phyloP scores from a whole-genome alignment of 1,139 yeast genomes.

The Geotrichum histeridarum region DNA sequence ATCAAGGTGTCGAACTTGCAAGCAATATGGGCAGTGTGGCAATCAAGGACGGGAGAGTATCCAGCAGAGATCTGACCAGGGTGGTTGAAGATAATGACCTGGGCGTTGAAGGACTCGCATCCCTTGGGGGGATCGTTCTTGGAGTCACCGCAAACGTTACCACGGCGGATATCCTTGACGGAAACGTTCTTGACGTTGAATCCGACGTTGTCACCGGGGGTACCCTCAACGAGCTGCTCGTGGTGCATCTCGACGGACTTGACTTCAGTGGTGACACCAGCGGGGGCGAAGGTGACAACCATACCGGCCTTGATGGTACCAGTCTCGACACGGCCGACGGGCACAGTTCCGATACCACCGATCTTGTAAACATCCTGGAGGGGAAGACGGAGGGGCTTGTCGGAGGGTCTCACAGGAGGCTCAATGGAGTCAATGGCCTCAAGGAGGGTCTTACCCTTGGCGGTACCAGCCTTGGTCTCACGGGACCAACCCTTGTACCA shows the following conservation, averaged over 20 bases:
- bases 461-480: slow-evolving; percentile 76
- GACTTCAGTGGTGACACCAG: slow-evolving; percentile 89
- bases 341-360: slow-evolving; percentile 92
- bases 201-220: slow-evolving; percentile 97
- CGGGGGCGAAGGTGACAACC: slow-evolving; percentile 87
- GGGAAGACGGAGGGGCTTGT: slow-evolving; percentile 88
- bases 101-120: slow-evolving; percentile 79
- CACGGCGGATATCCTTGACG: slow-evolving; percentile 91
- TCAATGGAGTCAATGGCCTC: slow-evolving; percentile 85
- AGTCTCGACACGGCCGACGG: slow-evolving; percentile 92
- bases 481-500: slow-evolving; percentile 92
- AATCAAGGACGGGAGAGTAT: slow-evolving; percentile 89
- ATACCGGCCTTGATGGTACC: slow-evolving; percentile 89
- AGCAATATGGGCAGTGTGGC: slow-evolving; percentile 95
- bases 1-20: slow-evolving; percentile 80
- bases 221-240: slow-evolving; percentile 81
- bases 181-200: slow-evolving; percentile 92
- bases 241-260: slow-evolving; percentile 93
- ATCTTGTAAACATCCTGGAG: slow-evolving; percentile 90
- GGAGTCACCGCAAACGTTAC: slow-evolving; percentile 94
- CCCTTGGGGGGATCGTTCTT: slow-evolving; percentile 91
- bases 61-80: slow-evolving; percentile 93
- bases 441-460: slow-evolving; percentile 79
- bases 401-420: slow-evolving; percentile 81
- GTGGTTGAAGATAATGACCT: slow-evolving; percentile 86